Base-by-base conservation (phyloP, 2,329 filamentous ascomycete genomes). In the Zasmidium cellare region DNA sequence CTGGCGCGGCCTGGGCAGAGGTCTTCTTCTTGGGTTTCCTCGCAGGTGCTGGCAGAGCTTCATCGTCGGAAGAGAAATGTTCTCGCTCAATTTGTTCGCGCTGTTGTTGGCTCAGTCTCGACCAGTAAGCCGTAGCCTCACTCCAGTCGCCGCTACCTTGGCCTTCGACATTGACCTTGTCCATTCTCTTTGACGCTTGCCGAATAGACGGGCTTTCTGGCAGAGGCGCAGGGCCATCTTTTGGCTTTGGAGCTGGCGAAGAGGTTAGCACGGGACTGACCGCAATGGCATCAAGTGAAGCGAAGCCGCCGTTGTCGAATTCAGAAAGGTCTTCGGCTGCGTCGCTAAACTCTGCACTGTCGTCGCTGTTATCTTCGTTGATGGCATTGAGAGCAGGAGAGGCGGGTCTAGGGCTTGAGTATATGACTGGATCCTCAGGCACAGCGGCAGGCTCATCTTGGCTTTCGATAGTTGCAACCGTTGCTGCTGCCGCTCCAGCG, bases 271-370 rank as follows among this genome's bases (percentile, higher is more conserved):
- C 66, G 2, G 88, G 85, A 48, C 81, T 85, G 19, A 87, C 83
- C 1, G 91, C 81, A 9, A 92, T 83, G 11, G 89, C 89, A 71
- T 92, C 82, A 7, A 92, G 78, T 3, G 88, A 92, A 67, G 85
- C 79, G 67, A 91, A 92, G 0, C 87, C 89, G 48, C 84, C 83
- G 1, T 82, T 82, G 41, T 88, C 86, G 3, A 80, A 68, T 14
- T 90, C 86, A 0, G 84, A 84, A 0, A 88, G 76, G 59, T 91
- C 87, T 72, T 92, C 90, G 54, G 87, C 87, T 1, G 89, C 89
- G 72, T 92, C 90, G 63, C 87, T 91, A 69, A 90, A 92, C 22
- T 90, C 81, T 60, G 83, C 87, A 51, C 76, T 78, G 14, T 76
- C 75, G 55, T 86, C 84, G 48, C 68, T 67, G 11, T 57, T 62